Evolutionary conservation across 371 early-diverging fungal species (phyloP), one percentile per base, ranked within the genome.

Genomic region (Lichtheimia ramosa): DNA sequence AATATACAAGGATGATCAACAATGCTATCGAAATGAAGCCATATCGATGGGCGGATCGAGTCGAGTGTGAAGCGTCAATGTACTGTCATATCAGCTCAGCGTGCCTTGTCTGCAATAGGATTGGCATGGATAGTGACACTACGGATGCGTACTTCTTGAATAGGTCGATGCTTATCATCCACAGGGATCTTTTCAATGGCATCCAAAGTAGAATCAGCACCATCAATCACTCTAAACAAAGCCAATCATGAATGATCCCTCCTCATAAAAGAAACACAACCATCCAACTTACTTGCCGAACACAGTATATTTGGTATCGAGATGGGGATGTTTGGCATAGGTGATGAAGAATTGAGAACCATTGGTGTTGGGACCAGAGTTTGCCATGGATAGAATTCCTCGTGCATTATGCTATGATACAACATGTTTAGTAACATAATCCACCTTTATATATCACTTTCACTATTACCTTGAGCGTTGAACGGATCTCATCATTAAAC

Each of bases 271-370:
- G 25, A 50, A 39, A 46, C 25, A 8, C 39, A 10, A 24, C 14
- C n/a, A 15, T 18, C 43, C 41, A 1, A 80, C 86, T 64, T 83
- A 90, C 87, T 94, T 94, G 58, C 94, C 98, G 83, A 97, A 95
- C 10, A 96, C 91, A 2, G 96, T 94, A 68, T 97, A 92, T 65
- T 93, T 93, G 39, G 90, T 86, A 71, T 97, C 95, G 25, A 97
- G 78, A 69, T 93, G 94, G 4, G 89, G 81, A 57, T 89, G 90
- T 54, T 90, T 91, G 28, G 75, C 83, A 60, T 93, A 93, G 2
- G 92, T 92, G 55, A 97, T 95, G 73, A 95, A 97, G 71, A 96
- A 97, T 67, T 97, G 96, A 0, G 95, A 94, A 25, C 90, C 90
- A 52, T 94, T 94, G 23, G 92, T 92, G 55, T 93, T 88, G 0